A percentile compares a stretch with the other conserved stretches of the same genome.
phyloP scores from a whole-genome alignment of 805 yeast species.

The Sugiyamaella boreocaroliniensis region DNA sequence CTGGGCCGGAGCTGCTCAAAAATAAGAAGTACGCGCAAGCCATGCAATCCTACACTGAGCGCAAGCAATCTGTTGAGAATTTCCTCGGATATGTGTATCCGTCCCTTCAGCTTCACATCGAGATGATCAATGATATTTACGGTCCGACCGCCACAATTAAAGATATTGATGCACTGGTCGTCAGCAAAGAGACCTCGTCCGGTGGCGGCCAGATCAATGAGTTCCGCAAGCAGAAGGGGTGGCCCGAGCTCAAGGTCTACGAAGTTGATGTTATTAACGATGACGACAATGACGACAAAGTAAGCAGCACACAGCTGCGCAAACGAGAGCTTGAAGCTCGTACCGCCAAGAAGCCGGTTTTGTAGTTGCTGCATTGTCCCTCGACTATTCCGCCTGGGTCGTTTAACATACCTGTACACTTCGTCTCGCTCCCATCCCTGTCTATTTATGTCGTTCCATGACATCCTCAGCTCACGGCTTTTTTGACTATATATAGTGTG shows the following conservation, averaged over 20 bases:
- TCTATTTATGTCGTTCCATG: background rate
- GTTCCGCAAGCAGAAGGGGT: slow-evolving; percentile 50
- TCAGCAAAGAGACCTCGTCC: slow-evolving; percentile 68
- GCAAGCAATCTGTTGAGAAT: slow-evolving; percentile 41
- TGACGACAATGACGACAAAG: slow-evolving; percentile 50
- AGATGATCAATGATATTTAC: slow-evolving; percentile 73
- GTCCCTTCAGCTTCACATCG: slow-evolving; percentile 41
- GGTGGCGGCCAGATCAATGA: slow-evolving; percentile 75
- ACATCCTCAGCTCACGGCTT: too few species aligned
- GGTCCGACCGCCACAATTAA: slow-evolving; percentile 84
- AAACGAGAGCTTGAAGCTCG: slow-evolving; percentile 28
- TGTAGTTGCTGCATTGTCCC: background rate
- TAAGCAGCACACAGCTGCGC: slow-evolving; percentile 81
- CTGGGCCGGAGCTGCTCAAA: slow-evolving; percentile 63
- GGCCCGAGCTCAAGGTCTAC: slow-evolving; percentile 44
- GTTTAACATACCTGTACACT: too few species aligned
- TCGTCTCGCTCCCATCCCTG: background rate
- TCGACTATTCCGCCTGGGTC: too few species aligned
- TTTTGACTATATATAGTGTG: too few species aligned
- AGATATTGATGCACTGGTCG: slow-evolving; percentile 71
- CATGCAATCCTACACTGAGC: slow-evolving; percentile 49
- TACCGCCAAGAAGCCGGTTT: background rate
- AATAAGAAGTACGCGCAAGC: slow-evolving; percentile 69
- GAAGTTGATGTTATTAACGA: slow-evolving; percentile 65
- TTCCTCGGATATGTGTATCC: slow-evolving; percentile 51